phyloP scores from a whole-genome alignment of 2,329 filamentous ascomycete genomes.

The Penicillium sclerotiorum region DNA sequence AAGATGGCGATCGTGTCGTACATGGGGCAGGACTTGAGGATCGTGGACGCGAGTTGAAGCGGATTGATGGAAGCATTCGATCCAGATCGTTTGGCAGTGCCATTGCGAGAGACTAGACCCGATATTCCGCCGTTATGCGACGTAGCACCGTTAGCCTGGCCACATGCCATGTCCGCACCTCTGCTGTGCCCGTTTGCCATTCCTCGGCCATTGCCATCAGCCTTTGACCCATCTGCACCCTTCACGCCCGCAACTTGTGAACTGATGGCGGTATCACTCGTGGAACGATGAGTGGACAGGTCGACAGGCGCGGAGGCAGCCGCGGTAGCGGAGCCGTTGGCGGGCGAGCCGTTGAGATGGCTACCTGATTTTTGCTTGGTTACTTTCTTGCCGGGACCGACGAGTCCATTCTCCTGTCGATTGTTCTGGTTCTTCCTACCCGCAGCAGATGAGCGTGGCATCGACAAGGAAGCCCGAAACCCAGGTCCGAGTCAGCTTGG shows the following conservation, averaged over 20 bases:
- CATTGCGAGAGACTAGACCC: constrained; percentile 34
- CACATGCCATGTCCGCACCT: constrained; percentile 38
- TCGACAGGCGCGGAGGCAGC: constrained; percentile 42
- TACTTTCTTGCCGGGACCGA: constrained; percentile 74
- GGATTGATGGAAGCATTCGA: constrained; percentile 63
- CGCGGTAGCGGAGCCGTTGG: constrained; percentile 44
- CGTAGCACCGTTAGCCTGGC: constrained; percentile 34
- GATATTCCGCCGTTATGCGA: constrained; percentile 34
- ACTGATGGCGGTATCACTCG: constrained; percentile 37
- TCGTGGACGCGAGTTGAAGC: constrained; percentile 77
- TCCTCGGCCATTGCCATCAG: constrained; percentile 38
- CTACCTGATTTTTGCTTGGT: constrained; percentile 60
- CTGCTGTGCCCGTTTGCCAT: constrained; percentile 41
- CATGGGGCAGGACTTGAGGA: constrained; percentile 85
- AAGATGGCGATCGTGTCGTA: constrained; percentile 96
- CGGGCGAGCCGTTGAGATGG: constrained; percentile 55
- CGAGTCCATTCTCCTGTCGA: constrained; percentile 84
- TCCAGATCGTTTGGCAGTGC: constrained; percentile 38
- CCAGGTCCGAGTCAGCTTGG: constrained; percentile 52
- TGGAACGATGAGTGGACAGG: constrained; percentile 42
- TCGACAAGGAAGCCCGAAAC: constrained; percentile 48
- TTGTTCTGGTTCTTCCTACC: constrained; percentile 65
- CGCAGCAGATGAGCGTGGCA: constrained; percentile 53
- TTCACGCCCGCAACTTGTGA: constrained; percentile 31
- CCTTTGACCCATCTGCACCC: constrained; percentile 33